These are phyloP conservation scores for Amanita pallidorosea DNA, from an alignment of 768 basidiomycete genomes.

Conservation along the genomic window DNA sequence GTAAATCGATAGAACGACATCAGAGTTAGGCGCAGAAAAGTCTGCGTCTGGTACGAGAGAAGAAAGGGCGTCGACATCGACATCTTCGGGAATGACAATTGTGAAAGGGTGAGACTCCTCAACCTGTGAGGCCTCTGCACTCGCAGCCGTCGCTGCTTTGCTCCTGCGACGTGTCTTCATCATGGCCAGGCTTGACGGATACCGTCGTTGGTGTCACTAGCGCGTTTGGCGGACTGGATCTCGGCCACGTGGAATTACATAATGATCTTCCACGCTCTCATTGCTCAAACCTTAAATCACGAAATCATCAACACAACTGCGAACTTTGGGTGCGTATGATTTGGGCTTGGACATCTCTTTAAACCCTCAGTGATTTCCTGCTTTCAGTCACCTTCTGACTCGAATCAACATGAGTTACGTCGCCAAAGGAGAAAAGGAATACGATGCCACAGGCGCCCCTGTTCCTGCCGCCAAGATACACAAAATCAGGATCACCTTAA, in stretches of 20 bases:
- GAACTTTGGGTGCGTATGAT: conserved; percentile 31
- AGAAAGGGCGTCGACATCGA: conserved; percentile 52
- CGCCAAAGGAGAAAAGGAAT: conserved; percentile 97
- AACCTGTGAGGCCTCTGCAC: conserved; percentile 14
- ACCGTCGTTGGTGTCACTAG: conserved; percentile 23
- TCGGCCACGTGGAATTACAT: conserved; percentile 21
- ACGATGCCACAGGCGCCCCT: conserved; percentile 84
- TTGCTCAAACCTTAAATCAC: conserved; percentile 32
- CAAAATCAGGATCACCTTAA: conserved; percentile 99
- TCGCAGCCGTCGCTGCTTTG: conserved; percentile 36
- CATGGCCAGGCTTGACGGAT: conserved; percentile 14
- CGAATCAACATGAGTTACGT: conserved; percentile 85
- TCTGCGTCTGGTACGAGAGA: conserved; percentile 51
- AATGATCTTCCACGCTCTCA: conserved; percentile 11
- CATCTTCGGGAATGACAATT: conserved; percentile 51
- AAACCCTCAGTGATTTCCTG: conserved; percentile 1
- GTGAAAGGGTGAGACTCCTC: conserved; percentile 25
- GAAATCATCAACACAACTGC: conserved; percentile 28
- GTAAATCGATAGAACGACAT: conserved; percentile 54
- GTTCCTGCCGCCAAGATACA: conserved; percentile 88
- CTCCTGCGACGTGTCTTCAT: conserved; percentile 54
- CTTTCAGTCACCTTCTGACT: conserved; percentile 74
- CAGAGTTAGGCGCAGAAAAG: conserved; percentile 44
- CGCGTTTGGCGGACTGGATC: conserved; percentile 13
- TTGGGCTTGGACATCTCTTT: conserved; percentile 2